These are phyloP conservation scores for Tolypocladium tropicale DNA, from an alignment of 2,329 filamentous ascomycete genomes.

Conservation along the genomic window DNA sequence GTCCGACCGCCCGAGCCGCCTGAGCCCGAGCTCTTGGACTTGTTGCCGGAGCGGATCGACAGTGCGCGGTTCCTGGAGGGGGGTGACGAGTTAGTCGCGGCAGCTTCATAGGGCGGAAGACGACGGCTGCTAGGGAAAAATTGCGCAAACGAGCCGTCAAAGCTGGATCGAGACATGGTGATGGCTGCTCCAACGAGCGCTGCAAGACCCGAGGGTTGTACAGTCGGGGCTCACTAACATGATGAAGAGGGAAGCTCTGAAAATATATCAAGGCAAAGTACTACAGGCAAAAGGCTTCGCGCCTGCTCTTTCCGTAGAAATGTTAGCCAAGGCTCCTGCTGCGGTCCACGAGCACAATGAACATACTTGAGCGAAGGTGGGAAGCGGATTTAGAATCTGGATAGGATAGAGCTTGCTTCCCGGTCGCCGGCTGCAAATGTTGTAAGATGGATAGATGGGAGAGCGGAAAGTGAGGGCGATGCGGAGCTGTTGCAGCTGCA, in stretches of 20 bases:
- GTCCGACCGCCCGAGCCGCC: slow-evolving; percentile 39
- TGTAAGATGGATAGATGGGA: neutral
- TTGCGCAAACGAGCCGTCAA: slow-evolving; percentile 15
- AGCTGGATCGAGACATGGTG: slow-evolving; percentile 21
- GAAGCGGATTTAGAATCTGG: neutral
- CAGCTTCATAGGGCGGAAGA: slow-evolving; percentile 8
- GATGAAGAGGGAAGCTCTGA: neutral
- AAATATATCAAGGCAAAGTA: neutral
- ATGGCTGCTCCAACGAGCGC: neutral
- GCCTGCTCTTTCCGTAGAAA: neutral
- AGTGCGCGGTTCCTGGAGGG: slow-evolving; percentile 57
- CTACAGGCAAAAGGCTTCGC: neutral
- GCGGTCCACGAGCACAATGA: neutral
- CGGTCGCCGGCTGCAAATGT: neutral
- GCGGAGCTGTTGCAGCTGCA: neutral
- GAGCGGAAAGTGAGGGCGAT: neutral
- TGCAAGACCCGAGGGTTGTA: neutral
- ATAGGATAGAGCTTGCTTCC: neutral
- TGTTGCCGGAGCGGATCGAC: slow-evolving; percentile 60
- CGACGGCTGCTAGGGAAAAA: slow-evolving; percentile 9
- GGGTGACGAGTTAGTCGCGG: slow-evolving; percentile 16
- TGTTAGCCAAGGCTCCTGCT: neutral
- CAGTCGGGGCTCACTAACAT: neutral
- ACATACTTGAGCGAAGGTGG: neutral
- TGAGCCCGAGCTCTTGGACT: slow-evolving; percentile 30